phyloP scores from a whole-genome alignment of 2,329 filamentous ascomycete genomes.

The Fusarium setosum region DNA sequence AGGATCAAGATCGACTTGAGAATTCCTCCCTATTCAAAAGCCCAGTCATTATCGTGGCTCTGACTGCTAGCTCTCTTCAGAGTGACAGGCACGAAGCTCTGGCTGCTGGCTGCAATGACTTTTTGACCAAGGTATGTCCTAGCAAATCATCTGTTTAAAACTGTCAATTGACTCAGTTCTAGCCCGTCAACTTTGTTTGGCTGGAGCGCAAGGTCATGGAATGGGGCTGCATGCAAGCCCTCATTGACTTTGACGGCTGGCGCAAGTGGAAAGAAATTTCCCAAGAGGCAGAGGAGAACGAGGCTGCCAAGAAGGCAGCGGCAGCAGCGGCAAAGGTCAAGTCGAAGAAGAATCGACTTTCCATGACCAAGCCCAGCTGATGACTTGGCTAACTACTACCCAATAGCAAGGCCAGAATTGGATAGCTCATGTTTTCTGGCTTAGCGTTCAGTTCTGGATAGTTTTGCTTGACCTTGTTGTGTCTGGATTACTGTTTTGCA shows the following conservation, averaged over 20 bases:
- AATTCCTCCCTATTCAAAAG: conserved; percentile 86
- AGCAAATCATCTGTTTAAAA: background rate
- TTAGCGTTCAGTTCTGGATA: conserved; percentile 17
- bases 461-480: conserved; percentile 9
- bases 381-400: background rate
- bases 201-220: conserved; percentile 97
- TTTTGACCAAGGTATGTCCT: conserved; percentile 86
- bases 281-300: conserved; percentile 57
- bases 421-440: conserved; percentile 16
- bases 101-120: conserved; percentile 97
- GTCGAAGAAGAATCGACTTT: conserved; percentile 58
- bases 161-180: conserved; percentile 26
- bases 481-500: conserved; percentile 28
- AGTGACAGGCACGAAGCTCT: conserved; percentile 95
- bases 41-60: conserved; percentile 95
- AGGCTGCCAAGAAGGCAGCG: conserved; percentile 54
- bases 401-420: background rate
- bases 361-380: conserved; percentile 44
- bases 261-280: conserved; percentile 93
- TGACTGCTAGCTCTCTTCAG: conserved; percentile 94
- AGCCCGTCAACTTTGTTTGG: conserved; percentile 99
- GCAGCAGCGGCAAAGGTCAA: conserved; percentile 49
- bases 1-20: conserved; percentile 75
- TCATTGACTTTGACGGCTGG: conserved; percentile 99
- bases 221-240: conserved; percentile 99